These are phyloP conservation scores for Atkinsonella texensis DNA, from an alignment of 2,329 filamentous ascomycete species.

Conservation along the genomic window DNA sequence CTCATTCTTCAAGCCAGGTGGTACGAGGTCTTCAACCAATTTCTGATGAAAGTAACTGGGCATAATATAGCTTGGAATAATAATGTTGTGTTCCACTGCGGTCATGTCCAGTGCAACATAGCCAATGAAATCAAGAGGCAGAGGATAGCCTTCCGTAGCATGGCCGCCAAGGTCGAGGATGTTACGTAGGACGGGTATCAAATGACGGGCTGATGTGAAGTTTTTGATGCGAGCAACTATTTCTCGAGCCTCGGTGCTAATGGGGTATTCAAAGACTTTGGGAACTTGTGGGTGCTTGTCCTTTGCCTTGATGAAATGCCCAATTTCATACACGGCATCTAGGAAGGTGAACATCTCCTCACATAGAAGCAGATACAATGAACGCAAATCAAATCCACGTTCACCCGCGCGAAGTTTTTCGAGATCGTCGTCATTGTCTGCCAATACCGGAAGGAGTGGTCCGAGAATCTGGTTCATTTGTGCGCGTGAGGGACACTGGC, in stretches of 20 bases:
- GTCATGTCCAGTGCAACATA: conserved; percentile 18
- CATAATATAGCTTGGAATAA: conserved; percentile 18
- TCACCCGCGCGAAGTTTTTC: conserved; percentile 7
- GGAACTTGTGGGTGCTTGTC: conserved; percentile 14
- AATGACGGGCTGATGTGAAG: conserved; percentile 16
- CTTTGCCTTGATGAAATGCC: conserved; percentile 15
- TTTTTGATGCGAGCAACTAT: conserved; percentile 12
- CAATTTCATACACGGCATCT: conserved; percentile 17
- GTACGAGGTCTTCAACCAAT: conserved; percentile 13
- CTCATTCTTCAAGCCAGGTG: conserved; percentile 10
- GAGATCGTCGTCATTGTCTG: conserved; percentile 12
- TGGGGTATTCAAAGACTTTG: conserved; percentile 11
- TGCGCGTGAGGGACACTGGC: conserved; percentile 8
- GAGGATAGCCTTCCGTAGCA: background rate
- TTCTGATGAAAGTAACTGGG: conserved; percentile 14
- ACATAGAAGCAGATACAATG: conserved; percentile 13
- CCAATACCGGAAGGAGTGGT: conserved; percentile 12
- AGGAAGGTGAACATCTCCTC: conserved; percentile 11
- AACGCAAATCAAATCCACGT: conserved; percentile 11
- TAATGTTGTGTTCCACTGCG: conserved; percentile 15
- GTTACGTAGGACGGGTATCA: conserved; percentile 14
- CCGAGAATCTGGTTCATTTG: conserved; percentile 15
- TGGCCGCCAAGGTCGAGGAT: conserved; percentile 11
- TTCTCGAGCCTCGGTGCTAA: conserved; percentile 7
- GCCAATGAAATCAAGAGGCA: conserved; percentile 16